These are phyloP conservation scores for Monosporascus sp. DNA, from an alignment of 2,329 filamentous ascomycete species.

Conservation along the genomic window DNA sequence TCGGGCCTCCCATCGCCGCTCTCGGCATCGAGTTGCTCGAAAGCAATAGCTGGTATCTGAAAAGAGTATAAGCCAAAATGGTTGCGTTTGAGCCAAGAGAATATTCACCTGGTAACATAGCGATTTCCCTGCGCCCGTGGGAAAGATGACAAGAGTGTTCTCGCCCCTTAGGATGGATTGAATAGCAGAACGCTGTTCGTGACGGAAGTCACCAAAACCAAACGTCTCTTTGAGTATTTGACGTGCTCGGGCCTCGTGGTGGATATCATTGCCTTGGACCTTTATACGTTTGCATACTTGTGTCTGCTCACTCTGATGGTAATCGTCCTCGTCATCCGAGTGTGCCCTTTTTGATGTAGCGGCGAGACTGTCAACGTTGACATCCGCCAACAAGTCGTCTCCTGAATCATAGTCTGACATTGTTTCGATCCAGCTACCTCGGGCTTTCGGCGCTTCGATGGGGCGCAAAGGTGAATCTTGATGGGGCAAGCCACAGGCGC, in stretches of 20 bases:
- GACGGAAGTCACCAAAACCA: conserved; percentile 34
- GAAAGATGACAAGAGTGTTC: conserved; percentile 40
- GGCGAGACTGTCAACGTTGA: conserved; percentile 15
- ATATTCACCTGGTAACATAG: conserved; percentile 42
- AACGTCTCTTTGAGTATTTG: conserved; percentile 34
- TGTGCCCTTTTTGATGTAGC: conserved; percentile 6
- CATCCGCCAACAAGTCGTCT: conserved; percentile 28
- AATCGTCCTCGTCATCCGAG: not conserved
- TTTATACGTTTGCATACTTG: conserved; percentile 4
- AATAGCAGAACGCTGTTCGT: conserved; percentile 41
- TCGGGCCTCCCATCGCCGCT: conserved; percentile 19
- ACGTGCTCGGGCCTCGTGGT: conserved; percentile 12
- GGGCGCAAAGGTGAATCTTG: no score
- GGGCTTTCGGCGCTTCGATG: not conserved
- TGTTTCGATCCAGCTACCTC: not conserved
- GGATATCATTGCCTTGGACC: conserved; percentile 1
- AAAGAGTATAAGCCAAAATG: no score
- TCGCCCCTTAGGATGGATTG: conserved; percentile 31
- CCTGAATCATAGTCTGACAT: conserved; percentile 30
- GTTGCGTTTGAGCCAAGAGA: not conserved
- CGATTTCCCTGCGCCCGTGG: conserved; percentile 46
- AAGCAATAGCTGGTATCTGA: conserved; percentile 43
- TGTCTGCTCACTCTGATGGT: not conserved
- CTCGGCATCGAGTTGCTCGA: conserved; percentile 36
- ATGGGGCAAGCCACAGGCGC: no score